phyloP scores from a whole-genome alignment of 305 asterid genomes.

The Solanum hybrid region DNA sequence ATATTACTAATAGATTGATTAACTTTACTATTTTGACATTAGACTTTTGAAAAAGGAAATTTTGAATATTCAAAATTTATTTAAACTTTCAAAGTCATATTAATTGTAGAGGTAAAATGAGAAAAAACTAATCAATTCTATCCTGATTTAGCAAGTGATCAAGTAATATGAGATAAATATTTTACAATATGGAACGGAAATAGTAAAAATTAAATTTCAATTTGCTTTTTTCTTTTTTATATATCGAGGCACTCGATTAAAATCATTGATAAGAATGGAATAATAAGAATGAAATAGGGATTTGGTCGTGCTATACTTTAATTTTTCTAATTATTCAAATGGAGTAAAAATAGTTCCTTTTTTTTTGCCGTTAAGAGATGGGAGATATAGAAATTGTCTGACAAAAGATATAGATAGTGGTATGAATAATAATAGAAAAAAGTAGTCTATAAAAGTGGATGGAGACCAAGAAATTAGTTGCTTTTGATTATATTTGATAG shows the following conservation, averaged over 20 bases:
- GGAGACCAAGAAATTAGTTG: neutral
- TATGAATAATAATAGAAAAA: neutral
- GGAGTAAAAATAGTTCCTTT: constrained; percentile 12
- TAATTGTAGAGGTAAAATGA: neutral
- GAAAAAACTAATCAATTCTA: no score
- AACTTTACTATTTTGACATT: no score
- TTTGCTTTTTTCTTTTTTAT: constrained; percentile 10
- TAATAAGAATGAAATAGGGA: constrained; percentile 16
- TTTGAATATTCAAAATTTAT: no score
- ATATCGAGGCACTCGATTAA: constrained; percentile 25
- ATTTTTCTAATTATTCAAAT: constrained; percentile 8
- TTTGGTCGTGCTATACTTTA: neutral
- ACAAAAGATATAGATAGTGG: constrained; percentile 29
- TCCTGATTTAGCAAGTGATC: neutral
- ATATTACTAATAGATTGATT: no score
- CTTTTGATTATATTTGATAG: neutral
- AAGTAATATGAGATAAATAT: no score
- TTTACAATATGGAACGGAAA: neutral
- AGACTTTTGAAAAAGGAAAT: no score
- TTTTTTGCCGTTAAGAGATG: constrained; percentile 11
- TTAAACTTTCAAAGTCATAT: no score
- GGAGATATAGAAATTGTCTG: constrained; percentile 22
- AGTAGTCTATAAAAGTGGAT: neutral
- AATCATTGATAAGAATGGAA: constrained; percentile 9
- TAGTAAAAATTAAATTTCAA: neutral